phyloP scores from a whole-genome alignment of 176 grass and related monocot species.

The Lolium perenne region DNA sequence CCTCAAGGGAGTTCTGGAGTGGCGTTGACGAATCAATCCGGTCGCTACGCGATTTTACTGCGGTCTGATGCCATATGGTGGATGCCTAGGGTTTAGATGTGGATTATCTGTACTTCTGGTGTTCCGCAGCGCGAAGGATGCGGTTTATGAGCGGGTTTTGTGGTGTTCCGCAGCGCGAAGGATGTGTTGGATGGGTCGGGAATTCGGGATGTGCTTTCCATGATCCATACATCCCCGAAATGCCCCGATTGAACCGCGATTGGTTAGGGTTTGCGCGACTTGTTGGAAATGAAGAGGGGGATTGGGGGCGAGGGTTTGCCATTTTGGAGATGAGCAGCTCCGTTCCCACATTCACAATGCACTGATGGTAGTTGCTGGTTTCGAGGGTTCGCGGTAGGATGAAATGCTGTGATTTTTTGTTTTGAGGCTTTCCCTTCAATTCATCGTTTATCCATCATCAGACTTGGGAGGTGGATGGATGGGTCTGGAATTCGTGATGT shows the following conservation, averaged over 20 bases:
- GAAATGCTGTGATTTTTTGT: background rate
- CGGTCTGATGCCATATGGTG: background rate
- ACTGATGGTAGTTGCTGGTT: too few relatives aligned
- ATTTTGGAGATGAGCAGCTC: background rate
- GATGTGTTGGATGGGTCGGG: too few relatives aligned
- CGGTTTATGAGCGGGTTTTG: background rate
- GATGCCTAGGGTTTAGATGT: background rate
- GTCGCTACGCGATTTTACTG: background rate
- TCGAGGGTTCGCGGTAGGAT: slow-evolving; percentile 2
- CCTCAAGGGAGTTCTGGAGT: background rate
- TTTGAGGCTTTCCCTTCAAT: too few relatives aligned
- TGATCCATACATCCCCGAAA: background rate
- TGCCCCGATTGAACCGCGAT: background rate
- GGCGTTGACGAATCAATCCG: background rate
- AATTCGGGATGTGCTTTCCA: background rate
- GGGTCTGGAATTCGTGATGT: background rate
- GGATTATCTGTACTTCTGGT: background rate
- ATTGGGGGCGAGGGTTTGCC: background rate
- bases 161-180: background rate
- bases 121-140: background rate
- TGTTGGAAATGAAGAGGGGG: background rate
- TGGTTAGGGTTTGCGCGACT: background rate
- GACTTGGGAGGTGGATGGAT: too few relatives aligned
- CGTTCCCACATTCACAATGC: background rate
- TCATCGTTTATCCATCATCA: too few relatives aligned